These are phyloP conservation scores for Rhizophora apiculata DNA, from an alignment of 345 rosid species.

Conservation along the genomic window DNA sequence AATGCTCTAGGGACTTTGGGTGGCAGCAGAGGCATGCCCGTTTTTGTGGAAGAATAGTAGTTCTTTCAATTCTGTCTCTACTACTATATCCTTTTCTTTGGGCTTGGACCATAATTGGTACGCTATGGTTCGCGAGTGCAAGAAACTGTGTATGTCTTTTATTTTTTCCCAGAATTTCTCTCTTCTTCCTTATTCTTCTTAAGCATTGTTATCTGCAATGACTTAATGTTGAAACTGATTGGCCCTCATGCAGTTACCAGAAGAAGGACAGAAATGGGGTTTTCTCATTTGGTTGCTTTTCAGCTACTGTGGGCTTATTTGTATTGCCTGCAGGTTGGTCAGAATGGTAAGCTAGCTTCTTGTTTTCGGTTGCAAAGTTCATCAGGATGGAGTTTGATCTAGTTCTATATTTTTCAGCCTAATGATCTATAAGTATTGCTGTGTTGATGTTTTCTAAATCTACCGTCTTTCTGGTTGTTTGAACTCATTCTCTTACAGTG, in stretches of 20 bases:
- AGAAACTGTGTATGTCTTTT: slow-evolving; percentile 59
- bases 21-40: slow-evolving; percentile 92
- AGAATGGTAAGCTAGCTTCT: slow-evolving; percentile 55
- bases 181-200: background rate
- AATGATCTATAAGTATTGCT: background rate
- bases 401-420: background rate
- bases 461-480: background rate
- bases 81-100: slow-evolving; percentile 88
- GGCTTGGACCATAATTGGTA: slow-evolving; percentile 94
- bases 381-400: background rate
- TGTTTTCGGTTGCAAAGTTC: background rate
- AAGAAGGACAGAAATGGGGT: slow-evolving; percentile 96
- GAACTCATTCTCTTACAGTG: slow-evolving; percentile 45
- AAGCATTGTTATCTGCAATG: background rate
- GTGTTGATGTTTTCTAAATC: background rate
- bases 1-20: slow-evolving; percentile 80
- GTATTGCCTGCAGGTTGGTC: slow-evolving; percentile 73
- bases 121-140: slow-evolving; percentile 78
- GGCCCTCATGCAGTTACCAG: slow-evolving; percentile 61
- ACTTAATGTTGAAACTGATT: slow-evolving; percentile 9
- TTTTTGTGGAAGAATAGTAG: slow-evolving; percentile 84
- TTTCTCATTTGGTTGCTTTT: slow-evolving; percentile 93
- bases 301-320: slow-evolving; percentile 90
- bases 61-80: slow-evolving; percentile 70
- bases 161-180: background rate